Evolutionary conservation across 2,329 filamentous ascomycete genomes (phyloP).

Genomic region (Chaetomium sp.): DNA sequence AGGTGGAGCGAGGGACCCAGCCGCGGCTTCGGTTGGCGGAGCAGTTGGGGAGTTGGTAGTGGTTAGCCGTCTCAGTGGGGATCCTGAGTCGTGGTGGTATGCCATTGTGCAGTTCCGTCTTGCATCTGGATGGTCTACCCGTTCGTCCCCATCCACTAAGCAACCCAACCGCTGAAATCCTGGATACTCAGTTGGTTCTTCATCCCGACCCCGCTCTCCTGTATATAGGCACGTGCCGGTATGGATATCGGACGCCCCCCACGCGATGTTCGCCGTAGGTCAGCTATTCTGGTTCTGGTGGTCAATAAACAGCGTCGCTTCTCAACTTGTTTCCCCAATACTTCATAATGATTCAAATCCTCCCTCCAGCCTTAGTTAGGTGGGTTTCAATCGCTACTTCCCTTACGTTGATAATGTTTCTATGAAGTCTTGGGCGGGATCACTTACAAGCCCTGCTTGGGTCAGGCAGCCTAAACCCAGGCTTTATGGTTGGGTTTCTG

Average conservation of each 20-base stretch:
- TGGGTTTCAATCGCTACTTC: background rate
- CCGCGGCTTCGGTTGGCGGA: background rate
- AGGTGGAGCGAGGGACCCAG: background rate
- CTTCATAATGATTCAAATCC: background rate
- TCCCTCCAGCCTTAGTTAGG: background rate
- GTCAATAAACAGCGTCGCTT: conserved; percentile 4
- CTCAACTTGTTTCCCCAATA: background rate
- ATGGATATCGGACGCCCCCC: background rate
- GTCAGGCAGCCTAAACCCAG: background rate
- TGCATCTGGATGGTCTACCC: conserved; percentile 15
- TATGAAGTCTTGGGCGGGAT: background rate
- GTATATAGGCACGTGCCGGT: conserved; percentile 12
- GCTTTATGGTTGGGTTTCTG: background rate
- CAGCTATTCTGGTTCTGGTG: background rate
- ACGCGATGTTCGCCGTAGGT: background rate
- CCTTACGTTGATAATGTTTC: background rate
- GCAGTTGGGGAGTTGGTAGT: background rate
- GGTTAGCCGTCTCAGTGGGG: conserved; percentile 5
- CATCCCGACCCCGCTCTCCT: background rate
- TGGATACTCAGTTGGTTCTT: background rate
- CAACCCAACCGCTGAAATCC: background rate
- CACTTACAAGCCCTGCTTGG: background rate
- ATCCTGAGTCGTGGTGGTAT: background rate
- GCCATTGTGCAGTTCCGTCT: conserved; percentile 2
- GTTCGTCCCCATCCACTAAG: background rate